Evolutionary conservation across 345 rosid species (phyloP).

Genomic region (Salix brachista): DNA sequence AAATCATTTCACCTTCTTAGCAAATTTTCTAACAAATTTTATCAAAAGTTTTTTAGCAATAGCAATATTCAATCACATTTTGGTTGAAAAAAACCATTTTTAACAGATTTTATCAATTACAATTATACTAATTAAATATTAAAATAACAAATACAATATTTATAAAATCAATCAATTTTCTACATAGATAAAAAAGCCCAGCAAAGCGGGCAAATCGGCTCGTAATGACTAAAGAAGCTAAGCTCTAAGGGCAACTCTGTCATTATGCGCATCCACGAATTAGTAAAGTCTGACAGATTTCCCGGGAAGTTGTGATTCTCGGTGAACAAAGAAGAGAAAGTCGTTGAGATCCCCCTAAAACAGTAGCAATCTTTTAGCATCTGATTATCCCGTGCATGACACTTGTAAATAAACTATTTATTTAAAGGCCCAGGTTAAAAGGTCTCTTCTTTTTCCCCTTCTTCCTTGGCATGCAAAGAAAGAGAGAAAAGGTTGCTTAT

Average conservation of each 20-base stretch:
- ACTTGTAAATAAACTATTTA: constrained; percentile 1
- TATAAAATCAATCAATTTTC: too few relatives aligned
- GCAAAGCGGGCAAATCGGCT: too few relatives aligned
- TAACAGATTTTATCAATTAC: too few relatives aligned
- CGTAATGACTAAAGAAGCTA: background rate
- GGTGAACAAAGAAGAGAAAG: constrained; percentile 2
- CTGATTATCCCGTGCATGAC: background rate
- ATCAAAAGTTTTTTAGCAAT: too few relatives aligned
- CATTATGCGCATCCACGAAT: background rate
- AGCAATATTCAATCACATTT: too few relatives aligned
- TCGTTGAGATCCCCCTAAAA: constrained; percentile 13
- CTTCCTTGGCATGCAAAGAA: background rate
- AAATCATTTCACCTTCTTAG: too few relatives aligned
- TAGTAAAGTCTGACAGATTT: constrained; percentile 14
- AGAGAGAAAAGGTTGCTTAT: background rate
- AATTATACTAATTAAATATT: too few relatives aligned
- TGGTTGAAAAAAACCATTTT: too few relatives aligned
- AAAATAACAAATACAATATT: too few relatives aligned
- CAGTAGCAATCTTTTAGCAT: constrained; percentile 4
- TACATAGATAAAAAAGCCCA: too few relatives aligned
- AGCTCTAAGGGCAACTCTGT: background rate
- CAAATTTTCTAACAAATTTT: too few relatives aligned
- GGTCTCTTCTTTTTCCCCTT: background rate
- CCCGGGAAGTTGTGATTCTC: constrained; percentile 10
- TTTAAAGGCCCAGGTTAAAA: constrained; percentile 8